Conservation (phyloP, 2,329 filamentous ascomycete species). For the Talaromyces sp. region DNA sequence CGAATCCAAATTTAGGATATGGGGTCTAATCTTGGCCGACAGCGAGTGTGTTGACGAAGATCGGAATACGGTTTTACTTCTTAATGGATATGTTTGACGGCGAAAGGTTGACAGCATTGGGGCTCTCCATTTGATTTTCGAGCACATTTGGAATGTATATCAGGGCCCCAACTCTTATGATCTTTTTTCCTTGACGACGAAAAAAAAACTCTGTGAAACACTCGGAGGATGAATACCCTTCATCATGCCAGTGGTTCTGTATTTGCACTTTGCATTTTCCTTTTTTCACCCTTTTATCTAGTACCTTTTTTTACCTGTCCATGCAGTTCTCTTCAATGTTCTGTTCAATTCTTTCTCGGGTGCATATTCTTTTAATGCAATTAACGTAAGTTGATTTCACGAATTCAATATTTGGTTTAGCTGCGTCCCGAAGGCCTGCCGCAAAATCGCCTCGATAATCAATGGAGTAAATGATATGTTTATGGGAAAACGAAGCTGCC, state of each 20-base stretch:
- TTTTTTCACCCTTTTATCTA: constrained; percentile 7
- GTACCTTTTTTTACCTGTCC: constrained; percentile 12
- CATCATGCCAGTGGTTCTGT: constrained; percentile 12
- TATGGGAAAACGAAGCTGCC: too few species aligned
- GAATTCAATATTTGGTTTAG: constrained; percentile 9
- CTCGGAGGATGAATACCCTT: constrained; percentile 18
- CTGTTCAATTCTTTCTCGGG: constrained; percentile 22
- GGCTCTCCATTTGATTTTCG: constrained; percentile 6
- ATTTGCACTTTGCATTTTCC: constrained; percentile 4
- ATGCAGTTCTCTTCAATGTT: constrained; percentile 9
- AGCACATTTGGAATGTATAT: constrained; percentile 14
- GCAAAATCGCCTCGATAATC: too few species aligned
- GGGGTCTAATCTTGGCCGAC: constrained; percentile 1
- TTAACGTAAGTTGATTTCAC: constrained; percentile 20
- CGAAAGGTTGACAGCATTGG: constrained; percentile 1
- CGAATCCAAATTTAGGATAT: not conserved
- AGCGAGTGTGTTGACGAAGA: not conserved
- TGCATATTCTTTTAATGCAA: constrained; percentile 30
- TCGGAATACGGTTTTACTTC: constrained; percentile 7
- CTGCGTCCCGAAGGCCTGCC: not conserved
- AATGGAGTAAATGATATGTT: too few species aligned
- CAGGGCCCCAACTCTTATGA: constrained; percentile 2
- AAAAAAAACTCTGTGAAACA: constrained; percentile 13
- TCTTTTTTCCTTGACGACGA: constrained; percentile 14
- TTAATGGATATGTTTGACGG: constrained; percentile 15